These are phyloP conservation scores for Podospora conica DNA, from an alignment of 495 filamentous ascomycete species.

Conservation along the genomic window DNA sequence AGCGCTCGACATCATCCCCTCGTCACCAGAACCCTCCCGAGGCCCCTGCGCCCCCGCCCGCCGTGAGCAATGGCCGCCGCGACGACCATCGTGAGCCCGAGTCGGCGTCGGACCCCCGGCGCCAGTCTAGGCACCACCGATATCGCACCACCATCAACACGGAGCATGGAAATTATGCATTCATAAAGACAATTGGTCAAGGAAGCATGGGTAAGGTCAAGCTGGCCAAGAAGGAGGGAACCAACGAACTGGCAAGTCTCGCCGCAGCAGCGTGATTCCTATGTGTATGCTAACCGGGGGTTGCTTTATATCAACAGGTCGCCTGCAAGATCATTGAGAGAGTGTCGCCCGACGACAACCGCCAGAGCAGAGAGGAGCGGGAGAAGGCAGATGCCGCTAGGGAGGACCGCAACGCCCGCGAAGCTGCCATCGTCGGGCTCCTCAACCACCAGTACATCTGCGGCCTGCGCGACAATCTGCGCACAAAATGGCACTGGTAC, in stretches of 20 bases:
- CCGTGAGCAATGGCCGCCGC: conserved; percentile 42
- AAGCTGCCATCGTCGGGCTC: conserved; percentile 94
- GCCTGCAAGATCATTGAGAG: conserved; percentile 98
- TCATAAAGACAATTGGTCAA: conserved; percentile 96
- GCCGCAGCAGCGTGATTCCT: conserved; percentile 32
- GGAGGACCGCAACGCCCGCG: conserved; percentile 89
- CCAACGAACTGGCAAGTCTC: conserved; percentile 66
- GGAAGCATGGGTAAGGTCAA: conserved; percentile 98
- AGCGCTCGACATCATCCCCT: conserved; percentile 22
- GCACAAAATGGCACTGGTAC: conserved; percentile 98
- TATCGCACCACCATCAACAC: conserved; percentile 80
- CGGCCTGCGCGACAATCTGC: conserved; percentile 89
- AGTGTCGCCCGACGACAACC: conserved; percentile 67
- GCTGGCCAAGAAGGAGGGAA: conserved; percentile 72
- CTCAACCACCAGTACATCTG: conserved; percentile 96
- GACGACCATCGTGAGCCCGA: conserved; percentile 40
- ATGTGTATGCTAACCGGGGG: conserved; percentile 8
- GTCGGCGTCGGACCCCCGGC: conserved; percentile 23
- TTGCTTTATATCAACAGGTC: conserved; percentile 51
- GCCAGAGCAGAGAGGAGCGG: conserved; percentile 68
- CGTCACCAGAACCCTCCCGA: conserved; percentile 36
- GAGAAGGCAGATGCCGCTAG: conserved; percentile 92
- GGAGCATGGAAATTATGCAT: conserved; percentile 77
- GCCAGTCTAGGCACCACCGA: conserved; percentile 47
- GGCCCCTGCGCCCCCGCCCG: conserved; percentile 45